A percentile compares a stretch with the other conserved stretches of the same genome.
Evolutionary conservation across 495 filamentous ascomycete genomes (phyloP).

Genomic region (Aspergillus cavernicola): DNA sequence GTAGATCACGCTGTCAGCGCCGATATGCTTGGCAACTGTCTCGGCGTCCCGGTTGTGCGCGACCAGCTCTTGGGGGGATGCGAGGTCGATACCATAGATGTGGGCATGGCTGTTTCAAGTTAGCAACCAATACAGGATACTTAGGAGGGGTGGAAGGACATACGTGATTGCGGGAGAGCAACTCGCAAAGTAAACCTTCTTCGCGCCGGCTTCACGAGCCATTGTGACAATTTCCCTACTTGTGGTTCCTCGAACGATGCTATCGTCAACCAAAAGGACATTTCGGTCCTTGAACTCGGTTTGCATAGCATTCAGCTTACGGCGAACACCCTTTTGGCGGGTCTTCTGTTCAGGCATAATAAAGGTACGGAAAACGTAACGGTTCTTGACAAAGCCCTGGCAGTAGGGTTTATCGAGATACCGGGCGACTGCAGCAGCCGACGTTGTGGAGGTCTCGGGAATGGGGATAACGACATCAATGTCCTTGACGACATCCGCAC

Average conservation of each 20-base stretch:
- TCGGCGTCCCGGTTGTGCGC: slow-evolving; percentile 69
- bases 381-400: slow-evolving; percentile 89
- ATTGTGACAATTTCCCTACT: slow-evolving; percentile 88
- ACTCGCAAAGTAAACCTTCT: slow-evolving; percentile 84
- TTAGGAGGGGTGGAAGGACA: slow-evolving; percentile 13
- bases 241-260: slow-evolving; percentile 90
- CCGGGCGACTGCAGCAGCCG: slow-evolving; percentile 75
- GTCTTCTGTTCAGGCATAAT: slow-evolving; percentile 89
- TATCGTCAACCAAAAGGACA: slow-evolving; percentile 87
- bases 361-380: slow-evolving; percentile 94
- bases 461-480: slow-evolving; percentile 93
- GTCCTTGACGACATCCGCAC: slow-evolving; percentile 68
- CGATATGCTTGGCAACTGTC: slow-evolving; percentile 75
- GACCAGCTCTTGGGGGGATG: slow-evolving; percentile 76
- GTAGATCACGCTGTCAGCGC: slow-evolving; percentile 89
- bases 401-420: slow-evolving; percentile 75
- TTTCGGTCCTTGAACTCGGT: slow-evolving; percentile 82
- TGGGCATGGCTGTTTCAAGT: slow-evolving; percentile 52
- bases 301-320: slow-evolving; percentile 73
- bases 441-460: slow-evolving; percentile 81
- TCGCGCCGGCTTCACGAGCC: slow-evolving; percentile 87
- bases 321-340: slow-evolving; percentile 62
- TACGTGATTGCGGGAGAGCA: slow-evolving; percentile 82
- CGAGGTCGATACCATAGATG: slow-evolving; percentile 89
- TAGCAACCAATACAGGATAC: slow-evolving; percentile 13